phyloP scores from a whole-genome alignment of 2,329 filamentous ascomycete species.

The Diaporthe citrichinensis region DNA sequence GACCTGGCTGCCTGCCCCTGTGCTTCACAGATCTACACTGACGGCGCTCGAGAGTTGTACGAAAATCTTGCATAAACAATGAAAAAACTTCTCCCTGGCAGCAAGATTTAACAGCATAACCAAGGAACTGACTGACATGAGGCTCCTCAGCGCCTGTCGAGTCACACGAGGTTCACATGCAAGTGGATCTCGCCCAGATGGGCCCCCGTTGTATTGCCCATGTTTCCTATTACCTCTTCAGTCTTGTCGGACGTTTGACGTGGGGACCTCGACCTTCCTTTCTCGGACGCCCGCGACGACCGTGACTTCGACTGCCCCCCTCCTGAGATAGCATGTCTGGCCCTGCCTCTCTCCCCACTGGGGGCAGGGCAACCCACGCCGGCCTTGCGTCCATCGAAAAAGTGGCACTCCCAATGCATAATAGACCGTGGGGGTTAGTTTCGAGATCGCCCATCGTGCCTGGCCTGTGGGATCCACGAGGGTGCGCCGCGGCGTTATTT shows the following conservation, averaged over 20 bases:
- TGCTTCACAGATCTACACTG: not conserved
- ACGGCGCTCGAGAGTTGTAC: not conserved
- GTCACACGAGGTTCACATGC: not conserved
- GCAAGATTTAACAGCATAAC: not conserved
- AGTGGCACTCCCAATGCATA: not conserved
- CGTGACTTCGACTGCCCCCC: not conserved
- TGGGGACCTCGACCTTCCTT: constrained; percentile 18
- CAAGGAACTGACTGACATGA: not conserved
- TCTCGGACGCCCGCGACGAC: constrained; percentile 12
- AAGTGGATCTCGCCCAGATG: constrained; percentile 10
- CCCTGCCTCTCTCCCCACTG: not conserved
- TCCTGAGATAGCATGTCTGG: constrained; percentile 1
- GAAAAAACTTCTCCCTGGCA: not conserved
- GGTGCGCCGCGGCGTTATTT: not conserved
- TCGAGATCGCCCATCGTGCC: not conserved
- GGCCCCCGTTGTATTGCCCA: not conserved
- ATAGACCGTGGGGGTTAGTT: constrained; percentile 24
- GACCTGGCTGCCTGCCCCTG: not conserved
- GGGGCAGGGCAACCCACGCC: not conserved
- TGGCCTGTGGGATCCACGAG: not conserved
- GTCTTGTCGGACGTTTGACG: not conserved
- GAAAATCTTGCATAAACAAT: not conserved
- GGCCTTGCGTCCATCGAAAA: not conserved
- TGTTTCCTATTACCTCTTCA: constrained; percentile 1
- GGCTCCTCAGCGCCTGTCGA: not conserved